These are phyloP conservation scores for Heimioporus retisporus DNA, from an alignment of 1,284 basidiomycete genomes.

Conservation along the genomic window DNA sequence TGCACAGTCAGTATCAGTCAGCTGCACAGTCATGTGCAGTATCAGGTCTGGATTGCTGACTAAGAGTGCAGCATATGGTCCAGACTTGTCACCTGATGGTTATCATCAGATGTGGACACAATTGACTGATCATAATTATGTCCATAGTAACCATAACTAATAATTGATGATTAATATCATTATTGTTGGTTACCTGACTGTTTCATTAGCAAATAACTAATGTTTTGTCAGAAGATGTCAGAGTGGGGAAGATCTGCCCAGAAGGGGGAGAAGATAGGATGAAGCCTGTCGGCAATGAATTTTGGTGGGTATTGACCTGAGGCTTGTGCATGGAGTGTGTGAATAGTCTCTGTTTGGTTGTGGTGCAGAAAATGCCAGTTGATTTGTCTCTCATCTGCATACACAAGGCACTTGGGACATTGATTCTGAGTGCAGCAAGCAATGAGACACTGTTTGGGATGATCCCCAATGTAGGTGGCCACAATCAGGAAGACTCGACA, in stretches of 20 bases:
- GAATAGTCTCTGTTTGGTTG: neutral
- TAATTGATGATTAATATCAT: no score
- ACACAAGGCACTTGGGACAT: neutral
- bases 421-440: neutral
- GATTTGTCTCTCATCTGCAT: neutral
- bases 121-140: no score
- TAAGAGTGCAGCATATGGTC: no score
- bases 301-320: neutral
- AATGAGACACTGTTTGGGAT: neutral
- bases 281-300: neutral
- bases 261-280: neutral
- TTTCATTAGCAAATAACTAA: no score
- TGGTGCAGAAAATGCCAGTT: neutral
- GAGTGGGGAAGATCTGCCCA: neutral
- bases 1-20: no score
- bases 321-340: neutral
- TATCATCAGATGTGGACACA: no score
- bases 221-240: neutral
- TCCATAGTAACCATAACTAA: no score
- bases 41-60: no score
- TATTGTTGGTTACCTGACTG: no score
- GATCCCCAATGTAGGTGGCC: neutral
- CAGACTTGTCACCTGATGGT: no score
- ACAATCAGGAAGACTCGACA: neutral
- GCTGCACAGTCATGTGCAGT: no score